Evolutionary conservation across 2,329 filamentous ascomycete species (phyloP).

Genomic region (Botrytis fragariae): DNA sequence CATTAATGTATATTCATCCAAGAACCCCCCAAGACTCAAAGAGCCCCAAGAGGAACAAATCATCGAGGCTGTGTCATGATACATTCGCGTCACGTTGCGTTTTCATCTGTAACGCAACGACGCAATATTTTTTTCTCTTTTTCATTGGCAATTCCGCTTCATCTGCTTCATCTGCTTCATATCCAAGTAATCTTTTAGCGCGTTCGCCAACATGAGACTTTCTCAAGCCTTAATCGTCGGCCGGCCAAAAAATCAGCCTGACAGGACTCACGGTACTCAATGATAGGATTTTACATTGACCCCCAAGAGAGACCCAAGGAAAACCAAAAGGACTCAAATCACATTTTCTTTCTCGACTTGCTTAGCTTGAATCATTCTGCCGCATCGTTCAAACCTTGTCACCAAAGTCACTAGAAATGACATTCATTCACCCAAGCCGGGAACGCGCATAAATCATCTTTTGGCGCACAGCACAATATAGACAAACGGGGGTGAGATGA

Average conservation of each 20-base stretch:
- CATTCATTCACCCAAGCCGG: background rate
- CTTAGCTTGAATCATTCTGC: constrained; percentile 5
- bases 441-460: constrained; percentile 11
- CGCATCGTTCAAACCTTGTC: background rate
- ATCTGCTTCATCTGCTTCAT: background rate
- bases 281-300: constrained; percentile 10
- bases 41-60: background rate
- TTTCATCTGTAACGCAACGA: constrained; percentile 4
- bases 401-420: background rate
- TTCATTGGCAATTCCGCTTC: background rate
- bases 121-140: background rate
- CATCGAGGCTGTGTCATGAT: constrained; percentile 23
- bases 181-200: constrained; percentile 25
- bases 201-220: constrained; percentile 25
- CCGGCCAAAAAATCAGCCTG: constrained; percentile 11
- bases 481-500: constrained; percentile 10
- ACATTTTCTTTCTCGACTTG: background rate
- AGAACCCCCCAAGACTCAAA: background rate
- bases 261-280: constrained; percentile 18
- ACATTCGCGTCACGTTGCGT: constrained; percentile 21
- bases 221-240: background rate
- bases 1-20: background rate
- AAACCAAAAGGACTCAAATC: background rate
- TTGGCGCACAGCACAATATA: constrained; percentile 1
- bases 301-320: background rate